Evolutionary conservation across 2,329 filamentous ascomycete genomes (phyloP).

Genomic region (Beauveria rudraprayagi): DNA sequence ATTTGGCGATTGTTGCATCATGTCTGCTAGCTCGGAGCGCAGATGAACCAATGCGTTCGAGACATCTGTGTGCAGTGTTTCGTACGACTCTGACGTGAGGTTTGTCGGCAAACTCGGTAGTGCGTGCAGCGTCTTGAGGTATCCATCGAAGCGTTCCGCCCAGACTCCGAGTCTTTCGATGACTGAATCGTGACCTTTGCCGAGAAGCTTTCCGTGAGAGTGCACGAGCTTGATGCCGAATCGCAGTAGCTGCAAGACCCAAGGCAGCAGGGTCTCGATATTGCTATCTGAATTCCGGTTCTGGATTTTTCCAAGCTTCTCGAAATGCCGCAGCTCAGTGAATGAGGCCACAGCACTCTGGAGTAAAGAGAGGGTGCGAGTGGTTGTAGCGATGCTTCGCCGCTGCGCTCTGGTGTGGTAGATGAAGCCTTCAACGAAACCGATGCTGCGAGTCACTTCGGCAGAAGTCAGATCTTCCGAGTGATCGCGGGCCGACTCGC

Average conservation of each 20-base stretch:
- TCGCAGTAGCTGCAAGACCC: conserved; percentile 62
- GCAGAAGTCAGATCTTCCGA: conserved; percentile 77
- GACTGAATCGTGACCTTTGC: conserved; percentile 37
- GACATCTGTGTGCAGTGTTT: conserved; percentile 27
- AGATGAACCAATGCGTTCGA: conserved; percentile 30
- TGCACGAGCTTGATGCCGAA: conserved; percentile 54
- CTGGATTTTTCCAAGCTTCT: conserved; percentile 23
- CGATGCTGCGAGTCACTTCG: conserved; percentile 70
- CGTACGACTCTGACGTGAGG: conserved; percentile 35
- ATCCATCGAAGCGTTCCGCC: conserved; percentile 37
- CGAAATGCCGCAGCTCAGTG: conserved; percentile 5
- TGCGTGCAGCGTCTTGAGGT: conserved; percentile 33
- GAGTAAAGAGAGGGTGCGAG: conserved; percentile 32
- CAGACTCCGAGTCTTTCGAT: conserved; percentile 40
- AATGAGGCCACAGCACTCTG: conserved; percentile 30
- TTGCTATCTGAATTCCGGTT: conserved; percentile 19
- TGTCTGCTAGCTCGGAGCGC: conserved; percentile 31
- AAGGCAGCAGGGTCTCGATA: conserved; percentile 31
- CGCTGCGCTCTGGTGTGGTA: conserved; percentile 57
- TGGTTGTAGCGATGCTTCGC: conserved; percentile 33
- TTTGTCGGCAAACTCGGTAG: conserved; percentile 42
- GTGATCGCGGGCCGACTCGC: conserved; percentile 62
- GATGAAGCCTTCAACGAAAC: conserved; percentile 80
- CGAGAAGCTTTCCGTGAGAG: conserved; percentile 59
- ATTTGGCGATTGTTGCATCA: conserved; percentile 39